Base-by-base conservation (phyloP, 225 moss, liverwort and hornwort species). In the Climacium dendroides region DNA sequence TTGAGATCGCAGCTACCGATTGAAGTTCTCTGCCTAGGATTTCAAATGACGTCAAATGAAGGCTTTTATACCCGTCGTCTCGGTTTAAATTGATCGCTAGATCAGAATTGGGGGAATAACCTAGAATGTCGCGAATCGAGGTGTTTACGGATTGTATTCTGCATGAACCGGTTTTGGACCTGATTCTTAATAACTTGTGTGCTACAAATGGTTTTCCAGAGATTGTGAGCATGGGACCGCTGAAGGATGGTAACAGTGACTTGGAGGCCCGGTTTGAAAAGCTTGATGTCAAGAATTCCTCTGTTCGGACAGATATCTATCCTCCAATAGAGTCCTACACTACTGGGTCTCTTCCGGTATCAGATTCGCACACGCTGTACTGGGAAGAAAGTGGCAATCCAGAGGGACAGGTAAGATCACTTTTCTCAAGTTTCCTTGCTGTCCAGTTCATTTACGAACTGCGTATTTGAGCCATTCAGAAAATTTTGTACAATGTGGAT, bases 351-450 rank as follows among this genome's bases (percentile, higher is more conserved):
- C 92, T 99, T 66, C 89, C 91, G 81, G 98, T 97, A 32, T 99
- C 97, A 65, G 91, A 97, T 29, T 90, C 63, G 76, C 98, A 99
- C 86, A 90, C 93, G 61, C 83, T 99, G 32, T 99, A 96, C 74
- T 99, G 98, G 97, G 98, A 99, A 92, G 96, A 99, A 90, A 94
- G 95, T 90, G 97, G 98, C 47, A 96, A 96, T 82, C 74, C 89
- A 19, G 74, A 89, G 79, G 97, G 97, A 77, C 93, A 95, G 95
- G 98, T 92, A 90, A 90, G 88, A 74, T 86, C 65, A 47, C 35
- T 74, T 80, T 52, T 74, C 52, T 39, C 52, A 35, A 52, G 77
- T 81, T 19, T 81, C 53, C 64, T 74, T 61, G 28, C 41, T 59
- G 53, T n/a, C n/a, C n/a, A n/a, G n/a, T n/a, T n/a, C n/a, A n/a